phyloP scores from a whole-genome alignment of 2,329 filamentous ascomycete species.

The Zymoseptoria brevis region DNA sequence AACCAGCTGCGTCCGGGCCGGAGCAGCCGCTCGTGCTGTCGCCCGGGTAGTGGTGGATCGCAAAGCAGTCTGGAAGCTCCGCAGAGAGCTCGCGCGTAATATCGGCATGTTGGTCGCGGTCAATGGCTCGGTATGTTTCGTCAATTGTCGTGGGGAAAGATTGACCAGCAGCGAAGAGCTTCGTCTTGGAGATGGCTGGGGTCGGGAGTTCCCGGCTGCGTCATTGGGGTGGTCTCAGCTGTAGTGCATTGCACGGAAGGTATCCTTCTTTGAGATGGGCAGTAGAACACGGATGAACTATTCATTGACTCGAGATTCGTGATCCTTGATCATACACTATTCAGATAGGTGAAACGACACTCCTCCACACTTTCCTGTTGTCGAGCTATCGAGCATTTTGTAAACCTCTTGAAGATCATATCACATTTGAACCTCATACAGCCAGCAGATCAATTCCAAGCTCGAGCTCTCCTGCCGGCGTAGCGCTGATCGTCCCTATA shows the following conservation, averaged over 20 bases:
- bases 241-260: not conserved
- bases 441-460: not conserved
- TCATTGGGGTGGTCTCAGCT: not conserved
- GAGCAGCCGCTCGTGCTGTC: slow-evolving; percentile 12
- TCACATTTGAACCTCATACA: not conserved
- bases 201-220: not conserved
- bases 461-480: not conserved
- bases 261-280: not conserved
- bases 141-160: not conserved
- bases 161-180: not conserved
- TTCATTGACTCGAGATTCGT: not conserved
- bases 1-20: slow-evolving; percentile 19
- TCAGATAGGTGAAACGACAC: not conserved
- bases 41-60: slow-evolving; percentile 13
- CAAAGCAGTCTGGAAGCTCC: slow-evolving; percentile 16
- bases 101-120: slow-evolving; percentile 14
- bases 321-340: not conserved
- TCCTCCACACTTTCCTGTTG: not conserved
- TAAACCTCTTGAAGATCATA: not conserved
- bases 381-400: not conserved
- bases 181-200: not conserved
- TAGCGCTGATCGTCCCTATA: not conserved
- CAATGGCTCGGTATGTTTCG: slow-evolving; percentile 8
- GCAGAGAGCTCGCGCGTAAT: slow-evolving; percentile 19
- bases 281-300: not conserved